Evolutionary conservation across 2,329 filamentous ascomycete species (phyloP).

Genomic region (Ceratocystiopsis minuta): DNA sequence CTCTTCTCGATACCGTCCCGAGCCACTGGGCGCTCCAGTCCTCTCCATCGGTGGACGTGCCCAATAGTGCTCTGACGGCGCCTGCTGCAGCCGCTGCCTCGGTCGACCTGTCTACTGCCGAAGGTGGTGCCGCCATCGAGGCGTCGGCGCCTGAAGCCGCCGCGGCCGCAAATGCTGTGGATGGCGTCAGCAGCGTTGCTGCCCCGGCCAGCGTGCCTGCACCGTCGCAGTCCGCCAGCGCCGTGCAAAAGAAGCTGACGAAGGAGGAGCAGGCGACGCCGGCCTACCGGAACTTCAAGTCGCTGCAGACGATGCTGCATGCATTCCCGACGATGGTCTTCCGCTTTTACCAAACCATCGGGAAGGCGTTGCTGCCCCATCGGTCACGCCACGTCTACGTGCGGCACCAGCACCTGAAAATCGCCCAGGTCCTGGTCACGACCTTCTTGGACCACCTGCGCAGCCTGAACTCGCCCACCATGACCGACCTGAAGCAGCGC

Average conservation of each 20-base stretch:
- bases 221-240: conserved; percentile 7
- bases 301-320: conserved; percentile 57
- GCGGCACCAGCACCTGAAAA: conserved; percentile 32
- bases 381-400: conserved; percentile 48
- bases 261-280: conserved; percentile 21
- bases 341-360: conserved; percentile 69
- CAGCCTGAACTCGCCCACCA: conserved; percentile 25
- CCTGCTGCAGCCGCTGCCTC: too few species aligned
- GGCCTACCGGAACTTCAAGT: conserved; percentile 56
- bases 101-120: too few species aligned
- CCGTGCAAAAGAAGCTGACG: conserved; percentile 18
- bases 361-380: conserved; percentile 61
- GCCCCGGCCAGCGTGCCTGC: neutral
- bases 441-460: conserved; percentile 51
- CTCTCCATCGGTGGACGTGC: neutral
- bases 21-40: conserved; percentile 32
- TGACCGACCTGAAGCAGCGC: conserved; percentile 60
- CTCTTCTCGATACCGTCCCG: conserved; percentile 56
- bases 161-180: too few species aligned
- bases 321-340: conserved; percentile 66
- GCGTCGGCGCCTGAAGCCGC: neutral
- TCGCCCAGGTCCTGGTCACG: conserved; percentile 50
- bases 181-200: neutral
- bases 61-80: too few species aligned
- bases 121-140: too few species aligned